phyloP scores from a whole-genome alignment of 2,329 filamentous ascomycete species.

The Cytospora mali region DNA sequence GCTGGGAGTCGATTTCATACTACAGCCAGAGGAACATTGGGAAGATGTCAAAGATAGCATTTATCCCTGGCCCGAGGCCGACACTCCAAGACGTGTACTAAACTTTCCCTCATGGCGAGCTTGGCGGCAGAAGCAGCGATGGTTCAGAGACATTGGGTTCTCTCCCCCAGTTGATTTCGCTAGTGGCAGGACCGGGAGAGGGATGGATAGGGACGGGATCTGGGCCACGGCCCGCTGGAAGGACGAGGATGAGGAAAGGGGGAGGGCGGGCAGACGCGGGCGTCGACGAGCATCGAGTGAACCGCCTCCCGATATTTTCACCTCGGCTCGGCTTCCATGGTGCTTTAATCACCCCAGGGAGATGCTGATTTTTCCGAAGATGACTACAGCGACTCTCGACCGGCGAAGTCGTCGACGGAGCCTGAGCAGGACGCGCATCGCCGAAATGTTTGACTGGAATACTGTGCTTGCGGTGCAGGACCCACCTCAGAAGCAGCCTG shows the following conservation, averaged over 20 bases:
- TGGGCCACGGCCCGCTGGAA: constrained; percentile 18
- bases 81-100: constrained; percentile 10
- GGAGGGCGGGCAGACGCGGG: constrained; percentile 1
- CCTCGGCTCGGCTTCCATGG: constrained; percentile 31
- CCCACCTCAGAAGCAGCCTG: not conserved
- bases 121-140: constrained; percentile 3
- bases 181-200: constrained; percentile 13
- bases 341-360: constrained; percentile 30
- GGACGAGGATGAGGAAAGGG: constrained; percentile 4
- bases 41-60: constrained; percentile 1
- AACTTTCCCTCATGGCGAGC: constrained; percentile 2
- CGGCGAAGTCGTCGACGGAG: constrained; percentile 39
- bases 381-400: constrained; percentile 37
- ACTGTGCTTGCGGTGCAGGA: not conserved
- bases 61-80: constrained; percentile 14
- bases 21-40: not conserved
- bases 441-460: constrained; percentile 40
- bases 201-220: constrained; percentile 6
- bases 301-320: constrained; percentile 27
- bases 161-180: constrained; percentile 14
- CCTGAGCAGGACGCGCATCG: constrained; percentile 41
- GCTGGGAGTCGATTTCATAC: not conserved
- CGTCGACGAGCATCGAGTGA: constrained; percentile 23
- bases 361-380: constrained; percentile 41
- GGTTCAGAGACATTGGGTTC: not conserved